Conservation (phyloP, 1,284 basidiomycete species). For the Ustilago tritici region DNA sequence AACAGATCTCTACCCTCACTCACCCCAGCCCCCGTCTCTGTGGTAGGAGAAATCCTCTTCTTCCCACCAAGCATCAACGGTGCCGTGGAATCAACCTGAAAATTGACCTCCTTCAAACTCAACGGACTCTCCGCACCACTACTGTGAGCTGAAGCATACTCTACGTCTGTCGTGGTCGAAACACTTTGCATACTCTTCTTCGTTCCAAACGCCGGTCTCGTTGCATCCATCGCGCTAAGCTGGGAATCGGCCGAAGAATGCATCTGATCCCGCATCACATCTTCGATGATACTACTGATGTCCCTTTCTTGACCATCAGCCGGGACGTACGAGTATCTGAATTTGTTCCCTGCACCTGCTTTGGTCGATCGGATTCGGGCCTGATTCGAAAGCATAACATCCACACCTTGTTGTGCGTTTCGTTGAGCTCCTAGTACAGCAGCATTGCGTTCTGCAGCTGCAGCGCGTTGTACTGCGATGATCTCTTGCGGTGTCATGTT, state of each 20-base stretch:
- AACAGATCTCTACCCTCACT: slow-evolving; percentile 39
- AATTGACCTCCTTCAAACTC: slow-evolving; percentile 51
- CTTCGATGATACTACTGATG: slow-evolving; percentile 89
- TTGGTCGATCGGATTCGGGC: slow-evolving; percentile 86
- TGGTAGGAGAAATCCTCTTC: slow-evolving; percentile 1
- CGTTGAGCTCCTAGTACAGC: slow-evolving; percentile 85
- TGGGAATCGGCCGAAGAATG: slow-evolving; percentile 22
- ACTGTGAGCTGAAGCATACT: slow-evolving; percentile 49
- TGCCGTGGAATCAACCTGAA: slow-evolving; percentile 24
- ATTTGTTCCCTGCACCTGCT: slow-evolving; percentile 75
- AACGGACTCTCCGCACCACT: slow-evolving; percentile 40
- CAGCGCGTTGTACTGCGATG: slow-evolving; percentile 89
- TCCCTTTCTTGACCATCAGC: slow-evolving; percentile 85
- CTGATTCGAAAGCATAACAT: slow-evolving; percentile 84
- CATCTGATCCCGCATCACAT: slow-evolving; percentile 72
- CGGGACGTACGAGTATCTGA: slow-evolving; percentile 91
- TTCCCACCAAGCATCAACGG: slow-evolving; percentile 22
- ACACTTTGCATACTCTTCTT: slow-evolving; percentile 51
- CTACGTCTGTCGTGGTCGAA: slow-evolving; percentile 26
- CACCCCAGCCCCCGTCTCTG: not conserved
- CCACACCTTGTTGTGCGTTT: slow-evolving; percentile 86
- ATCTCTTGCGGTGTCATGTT: slow-evolving; percentile 81
- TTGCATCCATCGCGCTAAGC: slow-evolving; percentile 14
- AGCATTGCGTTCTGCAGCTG: slow-evolving; percentile 83
- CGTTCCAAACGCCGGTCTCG: slow-evolving; percentile 27